These are phyloP conservation scores for Symbiodinium pilosum DNA, from an alignment of 73 alveolate species.

Conservation along the genomic window DNA sequence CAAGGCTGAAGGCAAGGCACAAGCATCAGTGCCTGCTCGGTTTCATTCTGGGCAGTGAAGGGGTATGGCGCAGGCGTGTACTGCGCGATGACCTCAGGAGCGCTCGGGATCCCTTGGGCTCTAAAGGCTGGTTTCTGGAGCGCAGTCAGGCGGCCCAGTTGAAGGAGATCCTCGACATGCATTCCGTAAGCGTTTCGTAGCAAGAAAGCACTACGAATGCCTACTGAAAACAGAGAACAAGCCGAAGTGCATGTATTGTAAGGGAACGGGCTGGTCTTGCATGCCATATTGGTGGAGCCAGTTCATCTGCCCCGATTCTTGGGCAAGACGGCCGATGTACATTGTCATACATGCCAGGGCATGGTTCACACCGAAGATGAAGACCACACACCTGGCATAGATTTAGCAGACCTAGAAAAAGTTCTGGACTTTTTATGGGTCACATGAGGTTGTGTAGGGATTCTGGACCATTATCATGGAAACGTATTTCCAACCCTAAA, in stretches of 20 bases:
- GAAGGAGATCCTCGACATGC: constrained; percentile 79
- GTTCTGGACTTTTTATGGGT: no score
- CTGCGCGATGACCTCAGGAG: neutral
- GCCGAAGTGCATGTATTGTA: constrained; percentile 22
- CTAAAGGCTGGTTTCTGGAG: neutral
- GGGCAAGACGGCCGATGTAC: constrained; percentile 30
- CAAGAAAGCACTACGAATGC: no score
- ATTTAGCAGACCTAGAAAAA: no score
- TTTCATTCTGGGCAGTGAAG: constrained; percentile 47
- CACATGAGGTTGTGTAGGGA: no score
- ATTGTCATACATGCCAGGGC: constrained; percentile 51
- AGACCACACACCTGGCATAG: no score
- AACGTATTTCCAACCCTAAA: no score
- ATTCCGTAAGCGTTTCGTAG: no score
- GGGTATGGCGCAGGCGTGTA: constrained; percentile 85
- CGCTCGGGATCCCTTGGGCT: neutral
- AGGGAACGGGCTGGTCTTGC: neutral
- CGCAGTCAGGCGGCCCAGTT: constrained; percentile 28
- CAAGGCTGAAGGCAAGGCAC: neutral
- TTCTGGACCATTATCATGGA: no score
- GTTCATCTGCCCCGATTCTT: neutral
- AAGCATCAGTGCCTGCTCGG: constrained; percentile 59
- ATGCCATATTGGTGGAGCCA: constrained; percentile 33
- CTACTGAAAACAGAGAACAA: neutral
- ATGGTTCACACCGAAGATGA: constrained; percentile 57